These are phyloP conservation scores for Annulohypoxylon truncatum DNA, from an alignment of 2,329 filamentous ascomycete genomes.

Conservation along the genomic window DNA sequence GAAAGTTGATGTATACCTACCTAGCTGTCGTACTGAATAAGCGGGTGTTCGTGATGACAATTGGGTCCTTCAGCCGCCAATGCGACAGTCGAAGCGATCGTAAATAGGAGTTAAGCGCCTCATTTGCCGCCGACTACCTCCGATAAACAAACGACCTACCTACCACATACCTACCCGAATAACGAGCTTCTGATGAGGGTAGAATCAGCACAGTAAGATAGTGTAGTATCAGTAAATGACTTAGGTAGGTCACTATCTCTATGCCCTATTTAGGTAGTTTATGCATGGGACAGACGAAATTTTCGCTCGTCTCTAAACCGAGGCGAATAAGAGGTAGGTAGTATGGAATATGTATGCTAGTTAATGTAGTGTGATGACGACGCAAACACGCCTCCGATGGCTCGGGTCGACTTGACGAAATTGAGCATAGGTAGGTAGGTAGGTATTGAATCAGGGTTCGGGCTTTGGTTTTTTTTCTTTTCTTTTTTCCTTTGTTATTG, in stretches of 20 bases:
- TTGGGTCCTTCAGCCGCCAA: constrained; percentile 38
- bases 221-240: neutral
- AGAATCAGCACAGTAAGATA: constrained; percentile 21
- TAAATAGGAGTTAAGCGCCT: constrained; percentile 31
- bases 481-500: neutral
- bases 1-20: constrained; percentile 16
- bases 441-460: neutral
- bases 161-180: neutral
- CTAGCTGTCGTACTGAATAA: constrained; percentile 30
- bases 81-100: constrained; percentile 23
- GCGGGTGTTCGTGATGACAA: constrained; percentile 25
- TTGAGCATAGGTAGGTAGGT: too few species aligned
- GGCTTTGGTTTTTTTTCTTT: neutral
- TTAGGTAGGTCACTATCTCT: neutral
- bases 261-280: neutral
- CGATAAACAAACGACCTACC: constrained; percentile 6
- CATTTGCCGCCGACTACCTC: constrained; percentile 30
- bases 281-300: neutral
- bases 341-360: neutral
- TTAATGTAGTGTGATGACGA: constrained; percentile 4
- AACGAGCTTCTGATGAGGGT: constrained; percentile 5
- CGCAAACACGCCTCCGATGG: constrained; percentile 6
- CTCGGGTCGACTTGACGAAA: neutral
- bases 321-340: neutral
- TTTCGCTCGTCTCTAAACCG: neutral